These are phyloP conservation scores for Thermomucor indicae-seudaticae DNA, from an alignment of 371 early-diverging fungal species.

Conservation along the genomic window DNA sequence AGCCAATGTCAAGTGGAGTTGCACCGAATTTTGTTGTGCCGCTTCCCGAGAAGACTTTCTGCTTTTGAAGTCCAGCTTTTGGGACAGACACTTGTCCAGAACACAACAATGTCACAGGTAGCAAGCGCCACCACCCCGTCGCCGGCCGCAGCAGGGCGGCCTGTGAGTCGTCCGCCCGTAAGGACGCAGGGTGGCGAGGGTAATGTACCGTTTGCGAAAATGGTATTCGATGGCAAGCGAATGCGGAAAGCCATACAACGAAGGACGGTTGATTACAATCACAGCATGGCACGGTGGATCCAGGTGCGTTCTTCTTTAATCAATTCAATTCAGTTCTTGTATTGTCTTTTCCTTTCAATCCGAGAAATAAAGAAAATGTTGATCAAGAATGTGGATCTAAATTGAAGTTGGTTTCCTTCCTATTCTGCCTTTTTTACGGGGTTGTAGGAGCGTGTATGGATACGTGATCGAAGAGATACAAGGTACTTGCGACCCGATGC, in stretches of 20 bases:
- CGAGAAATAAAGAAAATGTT: constrained; percentile 13
- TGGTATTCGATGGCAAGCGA: constrained; percentile 85
- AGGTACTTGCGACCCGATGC: constrained; percentile 78
- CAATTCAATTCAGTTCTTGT: neutral
- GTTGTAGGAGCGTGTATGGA: constrained; percentile 54
- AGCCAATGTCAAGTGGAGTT: too few relatives aligned
- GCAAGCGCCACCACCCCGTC: too few relatives aligned
- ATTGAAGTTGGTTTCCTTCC: too few relatives aligned
- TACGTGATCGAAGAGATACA: constrained; percentile 59
- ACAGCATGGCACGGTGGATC: constrained; percentile 78
- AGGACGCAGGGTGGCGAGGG: too few relatives aligned
- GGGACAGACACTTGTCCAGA: too few relatives aligned
- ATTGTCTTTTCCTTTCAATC: constrained; percentile 9
- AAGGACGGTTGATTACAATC: constrained; percentile 93
- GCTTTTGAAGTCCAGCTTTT: too few relatives aligned
- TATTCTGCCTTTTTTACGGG: constrained; percentile 4
- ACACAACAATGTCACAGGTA: too few relatives aligned
- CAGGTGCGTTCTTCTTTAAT: constrained; percentile 68
- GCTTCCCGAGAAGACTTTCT: too few relatives aligned
- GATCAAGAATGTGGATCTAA: constrained; percentile 10
- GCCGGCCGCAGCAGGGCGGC: too few relatives aligned
- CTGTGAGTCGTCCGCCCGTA: too few relatives aligned
- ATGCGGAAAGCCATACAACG: constrained; percentile 95
- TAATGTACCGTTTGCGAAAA: constrained; percentile 38
- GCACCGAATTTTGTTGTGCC: too few relatives aligned